Evolutionary conservation across 73 alveolate species (phyloP).

Genomic region (Paraurostyla sp.): DNA sequence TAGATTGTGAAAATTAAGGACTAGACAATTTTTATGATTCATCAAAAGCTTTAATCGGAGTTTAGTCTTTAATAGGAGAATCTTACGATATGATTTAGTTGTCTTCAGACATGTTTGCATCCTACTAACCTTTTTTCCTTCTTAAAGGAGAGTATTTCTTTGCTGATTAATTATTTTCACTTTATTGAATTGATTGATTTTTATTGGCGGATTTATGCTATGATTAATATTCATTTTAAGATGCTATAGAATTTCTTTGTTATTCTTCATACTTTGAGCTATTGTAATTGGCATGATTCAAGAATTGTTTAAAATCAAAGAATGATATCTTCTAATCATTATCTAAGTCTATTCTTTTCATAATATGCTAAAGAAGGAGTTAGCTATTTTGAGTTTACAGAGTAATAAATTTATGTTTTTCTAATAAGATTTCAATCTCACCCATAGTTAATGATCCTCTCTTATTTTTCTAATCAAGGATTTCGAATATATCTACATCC

Average conservation of each 20-base stretch:
- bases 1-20: neutral
- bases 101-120: neutral
- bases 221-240: neutral
- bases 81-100: neutral
- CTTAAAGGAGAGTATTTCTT: conserved; percentile 19
- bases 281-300: neutral
- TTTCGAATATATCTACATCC: neutral
- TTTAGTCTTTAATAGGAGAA: neutral
- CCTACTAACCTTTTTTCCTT: too few species aligned
- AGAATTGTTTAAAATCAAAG: neutral
- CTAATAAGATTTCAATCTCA: neutral
- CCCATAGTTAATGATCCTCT: neutral
- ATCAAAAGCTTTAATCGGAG: too few species aligned
- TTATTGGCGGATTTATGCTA: neutral
- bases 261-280: neutral
- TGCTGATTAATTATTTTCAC: neutral
- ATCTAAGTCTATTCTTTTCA: conserved; percentile 8
- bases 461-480: neutral
- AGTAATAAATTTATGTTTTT: neutral
- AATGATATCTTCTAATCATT: neutral
- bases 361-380: neutral
- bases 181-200: neutral
- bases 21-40: neutral
- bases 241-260: neutral
- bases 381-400: neutral